Evolutionary conservation across 345 rosid genomes (phyloP).

Genomic region (Lepidium didymum): DNA sequence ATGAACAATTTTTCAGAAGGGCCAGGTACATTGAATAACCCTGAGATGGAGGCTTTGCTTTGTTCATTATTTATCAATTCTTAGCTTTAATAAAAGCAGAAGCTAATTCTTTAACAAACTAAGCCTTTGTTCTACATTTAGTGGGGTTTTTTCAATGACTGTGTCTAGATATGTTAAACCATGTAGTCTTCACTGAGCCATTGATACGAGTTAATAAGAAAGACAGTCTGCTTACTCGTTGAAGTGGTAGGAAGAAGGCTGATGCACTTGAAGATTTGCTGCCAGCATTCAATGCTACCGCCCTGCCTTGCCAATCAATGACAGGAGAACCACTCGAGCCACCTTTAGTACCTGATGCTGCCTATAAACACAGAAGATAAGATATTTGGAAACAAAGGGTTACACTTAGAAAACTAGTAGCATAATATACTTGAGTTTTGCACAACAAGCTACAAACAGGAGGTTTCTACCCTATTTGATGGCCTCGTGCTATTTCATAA

Average conservation of each 20-base stretch:
- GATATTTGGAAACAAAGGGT: constrained; percentile 1
- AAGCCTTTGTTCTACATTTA: background rate
- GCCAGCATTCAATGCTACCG: constrained; percentile 97
- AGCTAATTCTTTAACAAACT: background rate
- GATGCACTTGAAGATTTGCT: constrained; percentile 85
- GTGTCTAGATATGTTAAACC: background rate
- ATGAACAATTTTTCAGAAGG: background rate
- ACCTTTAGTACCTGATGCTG: constrained; percentile 95
- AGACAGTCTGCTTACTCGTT: constrained; percentile 47
- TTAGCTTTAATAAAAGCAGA: background rate
- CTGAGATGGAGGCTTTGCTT: background rate
- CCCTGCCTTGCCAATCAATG: constrained; percentile 91
- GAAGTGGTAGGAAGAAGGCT: constrained; percentile 83
- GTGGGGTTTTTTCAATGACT: background rate
- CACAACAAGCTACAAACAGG: constrained; percentile 7
- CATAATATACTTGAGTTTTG: background rate
- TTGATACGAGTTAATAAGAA: background rate
- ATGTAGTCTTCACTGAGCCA: background rate
- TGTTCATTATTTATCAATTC: background rate
- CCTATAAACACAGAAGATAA: constrained; percentile 40
- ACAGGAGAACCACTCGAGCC: constrained; percentile 99
- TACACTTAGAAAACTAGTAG: background rate
- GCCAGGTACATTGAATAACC: background rate
- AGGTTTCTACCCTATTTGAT: background rate
- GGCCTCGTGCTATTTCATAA: background rate